Base-by-base conservation (phyloP, 1,139 yeast species). In the Sugiyamaella neomexicana region DNA sequence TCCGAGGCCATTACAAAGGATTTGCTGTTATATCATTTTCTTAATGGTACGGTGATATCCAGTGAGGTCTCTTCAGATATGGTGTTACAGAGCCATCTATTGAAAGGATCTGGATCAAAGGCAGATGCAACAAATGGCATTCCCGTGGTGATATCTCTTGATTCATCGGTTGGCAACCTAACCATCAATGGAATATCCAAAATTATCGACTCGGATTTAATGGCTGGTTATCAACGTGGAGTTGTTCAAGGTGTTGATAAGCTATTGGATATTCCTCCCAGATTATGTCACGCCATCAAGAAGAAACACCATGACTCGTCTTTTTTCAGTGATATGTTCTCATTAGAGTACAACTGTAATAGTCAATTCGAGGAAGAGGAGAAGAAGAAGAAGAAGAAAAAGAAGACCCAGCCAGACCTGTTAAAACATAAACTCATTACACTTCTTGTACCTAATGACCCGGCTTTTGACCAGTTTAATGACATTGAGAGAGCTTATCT, bases 221-320 rank as follows among this genome's bases (percentile, higher is more conserved):
- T 73, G 55, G 93, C 96, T 1, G 79, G 80, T 42, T 81, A 84
- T 52, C 88, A 84, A 61, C 76, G 83, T 60, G 86, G 96, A 0
- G 81, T 81, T 27, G 82, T 91, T 6, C 95, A 89, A 58, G 93
- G 89, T 0, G 75, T 89, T 2, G 85, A 85, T 58, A 65, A 72
- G 7, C 65, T 84, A 5, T 64, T 87, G 4, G 74, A 75, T 0
- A 51, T 72, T 1, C 80, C 82, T 42, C 74, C 74, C 1, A 58
- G 74, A 1, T 52, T 80, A 31, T 77, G 85, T 62, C 75, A 76
- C 4, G 64, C 74, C 7, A 58, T 81, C 12, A 63, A 34, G 69
- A 54, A 60, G 52, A 23, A 53, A 56, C 39, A 55, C 10, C n/a
- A 48, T 2, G 61, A 66, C 10, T 58, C 65, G 13, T 34, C 55